phyloP scores from a whole-genome alignment of 345 rosid genomes.

The Passiflora organensis region DNA sequence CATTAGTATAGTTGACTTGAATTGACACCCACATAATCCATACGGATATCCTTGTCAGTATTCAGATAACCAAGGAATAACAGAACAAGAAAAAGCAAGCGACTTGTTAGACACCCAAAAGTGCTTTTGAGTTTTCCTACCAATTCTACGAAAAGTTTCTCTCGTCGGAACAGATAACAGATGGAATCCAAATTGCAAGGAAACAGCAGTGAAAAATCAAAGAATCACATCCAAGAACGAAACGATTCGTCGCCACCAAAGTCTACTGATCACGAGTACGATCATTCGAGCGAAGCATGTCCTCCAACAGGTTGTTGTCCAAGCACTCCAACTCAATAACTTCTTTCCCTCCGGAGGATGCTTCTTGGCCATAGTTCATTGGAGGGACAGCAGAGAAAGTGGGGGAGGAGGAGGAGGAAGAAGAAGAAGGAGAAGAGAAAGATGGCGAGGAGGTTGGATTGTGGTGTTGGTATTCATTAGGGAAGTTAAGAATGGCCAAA shows the following conservation, averaged over 20 bases:
- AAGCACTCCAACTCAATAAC: conserved; percentile 78
- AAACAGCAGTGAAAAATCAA: background rate
- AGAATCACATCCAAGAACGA: background rate
- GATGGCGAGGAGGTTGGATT: background rate
- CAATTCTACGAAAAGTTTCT: no score
- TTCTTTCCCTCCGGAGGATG: conserved; percentile 16
- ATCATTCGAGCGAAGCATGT: conserved; percentile 41
- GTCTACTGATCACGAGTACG: background rate
- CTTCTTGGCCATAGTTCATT: conserved; percentile 7
- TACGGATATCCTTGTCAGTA: no score
- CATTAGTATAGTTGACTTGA: no score
- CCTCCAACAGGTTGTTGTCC: conserved; percentile 62
- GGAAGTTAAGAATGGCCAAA: conserved; percentile 29
- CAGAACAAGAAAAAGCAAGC: no score
- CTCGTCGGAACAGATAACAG: no score
- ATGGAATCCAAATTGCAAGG: no score
- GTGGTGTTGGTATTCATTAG: conserved; percentile 14
- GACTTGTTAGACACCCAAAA: no score
- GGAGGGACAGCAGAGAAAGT: conserved; percentile 8
- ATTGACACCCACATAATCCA: no score
- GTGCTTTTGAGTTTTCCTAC: background rate
- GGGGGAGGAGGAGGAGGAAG: conserved; percentile 7
- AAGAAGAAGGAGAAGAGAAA: conserved; percentile 5
- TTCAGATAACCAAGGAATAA: no score
- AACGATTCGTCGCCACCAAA: background rate